phyloP scores from a whole-genome alignment of 2,329 filamentous ascomycete genomes.

The Fusarium denticulatum region DNA sequence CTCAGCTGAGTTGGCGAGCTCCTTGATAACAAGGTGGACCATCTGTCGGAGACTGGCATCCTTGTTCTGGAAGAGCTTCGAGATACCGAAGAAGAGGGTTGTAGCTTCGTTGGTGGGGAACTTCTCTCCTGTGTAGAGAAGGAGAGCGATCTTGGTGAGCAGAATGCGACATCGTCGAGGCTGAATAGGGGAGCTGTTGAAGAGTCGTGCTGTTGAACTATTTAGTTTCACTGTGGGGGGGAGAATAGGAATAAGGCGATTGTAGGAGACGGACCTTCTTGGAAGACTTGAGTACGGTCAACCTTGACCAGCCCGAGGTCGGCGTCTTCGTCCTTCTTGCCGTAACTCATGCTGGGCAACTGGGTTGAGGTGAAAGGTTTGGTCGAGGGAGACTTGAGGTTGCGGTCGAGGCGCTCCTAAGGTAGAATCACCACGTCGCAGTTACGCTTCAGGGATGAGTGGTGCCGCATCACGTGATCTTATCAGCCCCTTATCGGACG shows the following conservation, averaged over 20 bases:
- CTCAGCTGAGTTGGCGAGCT: constrained; percentile 92
- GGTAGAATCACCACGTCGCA: constrained; percentile 53
- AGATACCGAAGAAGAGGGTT: constrained; percentile 98
- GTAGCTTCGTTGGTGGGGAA: constrained; percentile 98
- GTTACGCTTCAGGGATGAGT: constrained; percentile 46
- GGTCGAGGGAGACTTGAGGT: constrained; percentile 49
- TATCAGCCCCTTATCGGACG: constrained; percentile 42
- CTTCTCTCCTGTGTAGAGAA: constrained; percentile 95
- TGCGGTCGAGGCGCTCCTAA: constrained; percentile 43
- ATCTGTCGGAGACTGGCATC: constrained; percentile 98
- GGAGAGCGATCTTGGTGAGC: constrained; percentile 94
- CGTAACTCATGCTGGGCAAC: constrained; percentile 83
- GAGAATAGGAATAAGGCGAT: constrained; percentile 44
- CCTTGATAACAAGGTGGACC: constrained; percentile 98
- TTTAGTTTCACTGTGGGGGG: constrained; percentile 50
- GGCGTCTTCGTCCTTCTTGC: constrained; percentile 99
- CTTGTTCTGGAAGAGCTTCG: constrained; percentile 99
- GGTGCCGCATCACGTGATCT: constrained; percentile 49
- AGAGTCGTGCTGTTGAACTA: constrained; percentile 79
- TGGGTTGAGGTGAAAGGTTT: constrained; percentile 44
- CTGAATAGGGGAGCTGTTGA: constrained; percentile 97
- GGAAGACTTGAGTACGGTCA: constrained; percentile 96
- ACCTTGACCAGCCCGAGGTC: constrained; percentile 95
- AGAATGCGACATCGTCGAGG: constrained; percentile 97
- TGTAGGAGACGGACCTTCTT: constrained; percentile 79